phyloP scores from a whole-genome alignment of 305 asterid genomes.

The Salvia sclarea region DNA sequence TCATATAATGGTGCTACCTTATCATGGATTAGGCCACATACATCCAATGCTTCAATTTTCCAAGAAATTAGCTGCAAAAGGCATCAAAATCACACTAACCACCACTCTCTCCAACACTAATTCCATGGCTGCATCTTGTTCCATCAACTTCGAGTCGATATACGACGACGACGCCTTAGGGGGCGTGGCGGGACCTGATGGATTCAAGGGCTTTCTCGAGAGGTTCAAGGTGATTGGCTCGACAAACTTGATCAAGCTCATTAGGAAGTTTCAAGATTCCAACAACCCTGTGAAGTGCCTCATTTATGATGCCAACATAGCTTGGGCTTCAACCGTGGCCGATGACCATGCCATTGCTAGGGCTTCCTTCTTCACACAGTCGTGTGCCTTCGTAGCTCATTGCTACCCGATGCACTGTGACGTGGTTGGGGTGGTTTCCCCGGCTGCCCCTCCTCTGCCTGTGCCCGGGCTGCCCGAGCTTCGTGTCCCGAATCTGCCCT shows the following conservation, averaged over 20 bases:
- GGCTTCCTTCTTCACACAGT: slow-evolving; percentile 60
- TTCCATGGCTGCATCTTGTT: slow-evolving; percentile 30
- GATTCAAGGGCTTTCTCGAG: slow-evolving; percentile 42
- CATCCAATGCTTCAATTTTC: slow-evolving; percentile 61
- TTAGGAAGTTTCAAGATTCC: slow-evolving; percentile 34
- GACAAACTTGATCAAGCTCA: slow-evolving; percentile 40
- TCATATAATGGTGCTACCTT: slow-evolving; percentile 49
- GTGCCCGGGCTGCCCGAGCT: slow-evolving; percentile 43
- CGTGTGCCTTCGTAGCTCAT: slow-evolving; percentile 56
- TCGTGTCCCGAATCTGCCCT: slow-evolving; percentile 48
- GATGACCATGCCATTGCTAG: slow-evolving; percentile 36
- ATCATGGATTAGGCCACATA: slow-evolving; percentile 65
- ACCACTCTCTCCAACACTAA: slow-evolving; percentile 45
- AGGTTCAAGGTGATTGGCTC: slow-evolving; percentile 53
- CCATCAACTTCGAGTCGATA: slow-evolving; percentile 40
- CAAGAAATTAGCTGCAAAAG: slow-evolving; percentile 51
- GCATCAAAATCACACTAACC: slow-evolving; percentile 50
- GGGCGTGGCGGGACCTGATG: slow-evolving; percentile 53
- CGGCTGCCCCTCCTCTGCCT: slow-evolving; percentile 36
- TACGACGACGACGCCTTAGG: slow-evolving; percentile 48
- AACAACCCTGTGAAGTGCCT: slow-evolving; percentile 52
- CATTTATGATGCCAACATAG: slow-evolving; percentile 56
- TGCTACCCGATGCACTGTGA: slow-evolving; percentile 59
- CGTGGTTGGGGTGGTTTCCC: slow-evolving; percentile 31
- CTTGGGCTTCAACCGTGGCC: slow-evolving; percentile 51